Percentiles rank a stretch among this genome's conserved stretches.
Evolutionary conservation across 805 yeast species (phyloP).

Genomic region (Yamadazyma kitorensis): DNA sequence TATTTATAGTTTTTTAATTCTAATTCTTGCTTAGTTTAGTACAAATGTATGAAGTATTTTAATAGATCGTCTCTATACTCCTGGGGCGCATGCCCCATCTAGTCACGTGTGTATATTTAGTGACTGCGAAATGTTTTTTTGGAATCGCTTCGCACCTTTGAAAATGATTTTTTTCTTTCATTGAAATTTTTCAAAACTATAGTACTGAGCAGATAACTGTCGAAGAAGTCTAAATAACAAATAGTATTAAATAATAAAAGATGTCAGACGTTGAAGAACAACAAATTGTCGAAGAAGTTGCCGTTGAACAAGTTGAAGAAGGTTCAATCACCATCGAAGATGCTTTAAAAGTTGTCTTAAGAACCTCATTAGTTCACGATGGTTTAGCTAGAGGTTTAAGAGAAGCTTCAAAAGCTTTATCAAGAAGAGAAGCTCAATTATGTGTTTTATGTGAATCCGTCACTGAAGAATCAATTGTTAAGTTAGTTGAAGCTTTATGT

Average conservation of each 20-base stretch:
- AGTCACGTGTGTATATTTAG: no score
- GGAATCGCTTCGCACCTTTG: no score
- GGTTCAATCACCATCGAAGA: slow-evolving; percentile 96
- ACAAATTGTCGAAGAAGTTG: slow-evolving; percentile 76
- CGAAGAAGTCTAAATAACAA: slow-evolving; percentile 62
- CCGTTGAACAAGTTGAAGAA: slow-evolving; percentile 83
- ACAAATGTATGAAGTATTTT: no score
- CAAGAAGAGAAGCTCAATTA: slow-evolving; percentile 96
- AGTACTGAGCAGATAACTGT: slow-evolving; percentile 64
- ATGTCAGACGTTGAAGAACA: slow-evolving; percentile 96
- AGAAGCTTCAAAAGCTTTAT: slow-evolving; percentile 98
- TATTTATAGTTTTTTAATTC: background rate
- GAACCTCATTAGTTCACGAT: slow-evolving; percentile 97
- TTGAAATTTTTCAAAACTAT: slow-evolving; percentile 5
- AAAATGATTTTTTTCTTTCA: no score
- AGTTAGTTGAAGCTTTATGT: slow-evolving; percentile 99
- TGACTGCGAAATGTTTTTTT: no score
- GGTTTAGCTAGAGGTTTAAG: slow-evolving; percentile 99
- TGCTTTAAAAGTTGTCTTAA: slow-evolving; percentile 95
- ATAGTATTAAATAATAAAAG: slow-evolving; percentile 21
- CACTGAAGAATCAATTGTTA: slow-evolving; percentile 94
- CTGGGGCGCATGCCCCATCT: no score
- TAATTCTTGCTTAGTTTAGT: no score
- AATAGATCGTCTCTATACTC: no score
- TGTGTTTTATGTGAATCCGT: slow-evolving; percentile 97